phyloP scores from a whole-genome alignment of 495 filamentous ascomycete genomes.

The Letharia columbiana region DNA sequence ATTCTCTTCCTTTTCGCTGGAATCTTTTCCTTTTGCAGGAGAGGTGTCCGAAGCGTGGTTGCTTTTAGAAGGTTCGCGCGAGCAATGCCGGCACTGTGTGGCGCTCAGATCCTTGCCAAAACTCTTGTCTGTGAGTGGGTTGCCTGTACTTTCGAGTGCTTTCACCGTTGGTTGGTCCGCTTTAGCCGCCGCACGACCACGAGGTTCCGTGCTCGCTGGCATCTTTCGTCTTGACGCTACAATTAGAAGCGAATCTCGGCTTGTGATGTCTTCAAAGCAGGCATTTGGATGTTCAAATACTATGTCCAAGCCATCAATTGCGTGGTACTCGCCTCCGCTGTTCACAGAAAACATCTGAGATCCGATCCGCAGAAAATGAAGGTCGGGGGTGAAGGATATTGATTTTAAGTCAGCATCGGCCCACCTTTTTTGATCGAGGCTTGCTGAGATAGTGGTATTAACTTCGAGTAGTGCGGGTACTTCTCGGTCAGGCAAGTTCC shows the following conservation, averaged over 20 bases:
- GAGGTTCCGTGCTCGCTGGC: not conserved
- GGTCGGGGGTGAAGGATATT: not conserved
- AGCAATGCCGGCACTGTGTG: no score
- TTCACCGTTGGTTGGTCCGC: not conserved
- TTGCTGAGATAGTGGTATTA: not conserved
- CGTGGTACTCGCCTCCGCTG: not conserved
- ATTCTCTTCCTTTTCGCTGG: not conserved
- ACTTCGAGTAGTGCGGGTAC: not conserved
- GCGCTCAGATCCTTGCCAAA: not conserved
- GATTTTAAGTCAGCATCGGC: not conserved
- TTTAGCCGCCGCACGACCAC: not conserved
- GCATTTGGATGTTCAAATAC: not conserved
- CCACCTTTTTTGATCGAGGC: not conserved
- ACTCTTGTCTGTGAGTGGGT: not conserved
- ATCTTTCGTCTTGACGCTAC: conserved; percentile 6
- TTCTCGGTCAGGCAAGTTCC: not conserved
- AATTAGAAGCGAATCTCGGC: conserved; percentile 1
- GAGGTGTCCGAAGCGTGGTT: not conserved
- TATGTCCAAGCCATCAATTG: not conserved
- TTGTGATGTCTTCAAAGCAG: conserved; percentile 2
- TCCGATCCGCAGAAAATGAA: conserved; percentile 8
- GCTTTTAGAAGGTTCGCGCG: not conserved
- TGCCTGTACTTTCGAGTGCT: not conserved
- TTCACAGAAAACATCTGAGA: conserved; percentile 6
- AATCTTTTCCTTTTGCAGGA: not conserved